Percentiles rank a stretch among this genome's conserved stretches.
Evolutionary conservation across 306 rosid genomes (phyloP).

Genomic region (Quercus agrifolia): DNA sequence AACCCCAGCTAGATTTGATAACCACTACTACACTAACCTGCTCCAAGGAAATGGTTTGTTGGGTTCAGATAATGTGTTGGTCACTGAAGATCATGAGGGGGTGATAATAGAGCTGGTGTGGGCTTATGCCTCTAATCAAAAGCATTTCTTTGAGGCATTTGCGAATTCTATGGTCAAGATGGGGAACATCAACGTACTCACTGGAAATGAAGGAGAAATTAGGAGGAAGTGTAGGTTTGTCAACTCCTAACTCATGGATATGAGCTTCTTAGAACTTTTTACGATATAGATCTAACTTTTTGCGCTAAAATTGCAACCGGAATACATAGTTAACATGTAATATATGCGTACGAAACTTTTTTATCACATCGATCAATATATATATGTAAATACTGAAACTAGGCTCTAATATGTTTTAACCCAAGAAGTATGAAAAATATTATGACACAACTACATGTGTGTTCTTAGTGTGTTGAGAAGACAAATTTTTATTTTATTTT

Average conservation of each 20-base stretch:
- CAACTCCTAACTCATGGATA: slow-evolving; percentile 31
- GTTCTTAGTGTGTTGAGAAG: no score
- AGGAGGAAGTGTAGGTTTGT: slow-evolving; percentile 72
- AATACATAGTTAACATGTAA: neutral
- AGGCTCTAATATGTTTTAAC: no score
- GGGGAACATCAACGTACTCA: slow-evolving; percentile 78
- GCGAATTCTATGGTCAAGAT: slow-evolving; percentile 70
- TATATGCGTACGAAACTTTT: no score
- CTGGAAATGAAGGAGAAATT: slow-evolving; percentile 60
- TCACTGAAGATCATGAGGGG: slow-evolving; percentile 56
- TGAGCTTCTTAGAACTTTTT: neutral
- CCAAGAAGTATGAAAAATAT: no score
- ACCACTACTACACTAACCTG: slow-evolving; percentile 65
- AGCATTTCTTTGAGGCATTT: slow-evolving; percentile 64
- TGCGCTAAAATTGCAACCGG: slow-evolving; percentile 21
- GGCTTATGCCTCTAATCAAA: slow-evolving; percentile 64
- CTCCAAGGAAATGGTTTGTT: slow-evolving; percentile 73
- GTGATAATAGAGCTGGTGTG: slow-evolving; percentile 44
- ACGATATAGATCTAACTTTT: slow-evolving; percentile 17
- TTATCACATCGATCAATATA: no score
- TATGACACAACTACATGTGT: no score
- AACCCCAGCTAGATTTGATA: slow-evolving; percentile 77
- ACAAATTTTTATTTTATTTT: no score
- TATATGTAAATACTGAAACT: no score
- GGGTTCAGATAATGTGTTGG: slow-evolving; percentile 68